These are phyloP conservation scores for Caloboletus firmus DNA, from an alignment of 1,284 basidiomycete genomes.

Conservation along the genomic window DNA sequence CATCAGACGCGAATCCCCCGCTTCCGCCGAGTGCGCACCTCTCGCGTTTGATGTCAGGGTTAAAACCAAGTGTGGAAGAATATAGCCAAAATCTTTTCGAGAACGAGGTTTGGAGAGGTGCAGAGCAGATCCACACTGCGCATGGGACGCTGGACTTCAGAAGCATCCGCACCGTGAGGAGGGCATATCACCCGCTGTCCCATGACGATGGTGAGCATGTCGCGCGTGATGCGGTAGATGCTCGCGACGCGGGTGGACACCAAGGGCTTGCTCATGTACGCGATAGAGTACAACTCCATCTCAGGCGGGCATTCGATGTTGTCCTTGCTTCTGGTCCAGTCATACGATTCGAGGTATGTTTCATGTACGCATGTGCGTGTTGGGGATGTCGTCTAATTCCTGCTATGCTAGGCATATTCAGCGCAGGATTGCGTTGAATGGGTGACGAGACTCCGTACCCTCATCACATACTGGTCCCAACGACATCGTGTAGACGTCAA, in stretches of 20 bases:
- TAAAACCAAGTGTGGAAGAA: constrained; percentile 23
- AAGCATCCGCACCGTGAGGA: constrained; percentile 59
- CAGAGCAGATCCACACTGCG: constrained; percentile 64
- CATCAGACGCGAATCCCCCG: constrained; percentile 63
- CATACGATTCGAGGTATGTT: constrained; percentile 69
- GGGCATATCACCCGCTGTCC: constrained; percentile 48
- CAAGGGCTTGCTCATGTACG: constrained; percentile 45
- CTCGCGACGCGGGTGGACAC: constrained; percentile 68
- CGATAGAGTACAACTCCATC: constrained; percentile 52
- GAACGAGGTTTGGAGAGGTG: constrained; percentile 61
- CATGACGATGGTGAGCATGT: constrained; percentile 26
- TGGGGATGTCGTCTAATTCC: constrained; percentile 1
- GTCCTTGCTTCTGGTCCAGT: constrained; percentile 67
- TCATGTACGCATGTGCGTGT: constrained; percentile 11
- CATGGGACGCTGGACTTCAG: constrained; percentile 69
- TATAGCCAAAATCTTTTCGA: constrained; percentile 44
- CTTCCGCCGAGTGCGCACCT: constrained; percentile 56
- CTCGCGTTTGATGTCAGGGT: constrained; percentile 29
- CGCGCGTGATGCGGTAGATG: constrained; percentile 49
- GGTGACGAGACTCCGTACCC: constrained; percentile 67
- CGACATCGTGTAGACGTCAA: constrained; percentile 69
- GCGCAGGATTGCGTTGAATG: constrained; percentile 70
- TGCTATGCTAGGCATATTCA: constrained; percentile 55
- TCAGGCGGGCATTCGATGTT: constrained; percentile 76
- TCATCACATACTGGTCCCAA: constrained; percentile 75